Evolutionary conservation across 352 stramenopile genomes (phyloP).

Genomic region (Globisporangium cederbergense): DNA sequence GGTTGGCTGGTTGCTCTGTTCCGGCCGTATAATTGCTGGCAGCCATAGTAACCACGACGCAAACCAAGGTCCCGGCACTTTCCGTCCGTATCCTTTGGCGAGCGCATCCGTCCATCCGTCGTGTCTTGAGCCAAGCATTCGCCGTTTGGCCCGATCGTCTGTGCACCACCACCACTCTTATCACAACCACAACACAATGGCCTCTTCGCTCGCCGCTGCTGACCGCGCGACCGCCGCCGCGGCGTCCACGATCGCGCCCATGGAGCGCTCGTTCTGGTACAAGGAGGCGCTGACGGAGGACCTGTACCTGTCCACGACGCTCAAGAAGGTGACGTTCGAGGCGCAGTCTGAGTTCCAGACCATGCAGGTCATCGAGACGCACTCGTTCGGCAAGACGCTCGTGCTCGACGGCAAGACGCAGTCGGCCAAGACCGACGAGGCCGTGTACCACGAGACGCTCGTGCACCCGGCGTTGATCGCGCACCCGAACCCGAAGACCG

Average conservation of each 20-base stretch:
- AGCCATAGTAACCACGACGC: background rate
- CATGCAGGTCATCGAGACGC: slow-evolving; percentile 93
- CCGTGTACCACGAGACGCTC: slow-evolving; percentile 95
- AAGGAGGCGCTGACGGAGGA: slow-evolving; percentile 90
- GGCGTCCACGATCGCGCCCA: slow-evolving; percentile 37
- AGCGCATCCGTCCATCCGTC: background rate
- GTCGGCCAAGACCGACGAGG: slow-evolving; percentile 91
- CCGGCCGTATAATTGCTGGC: slow-evolving; percentile 6
- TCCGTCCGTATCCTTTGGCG: slow-evolving; percentile 4
- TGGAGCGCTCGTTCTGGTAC: slow-evolving; percentile 77
- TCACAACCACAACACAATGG: slow-evolving; percentile 5
- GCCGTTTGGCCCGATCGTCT: slow-evolving; percentile 1
- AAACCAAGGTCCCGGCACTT: background rate
- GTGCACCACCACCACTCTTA: background rate
- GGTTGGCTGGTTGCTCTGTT: background rate
- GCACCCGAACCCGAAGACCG: slow-evolving; percentile 82
- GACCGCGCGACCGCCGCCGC: slow-evolving; percentile 21
- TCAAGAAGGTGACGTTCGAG: slow-evolving; percentile 89
- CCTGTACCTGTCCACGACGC: slow-evolving; percentile 82
- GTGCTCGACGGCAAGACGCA: slow-evolving; percentile 96
- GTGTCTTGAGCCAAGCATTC: slow-evolving; percentile 8
- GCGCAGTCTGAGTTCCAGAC: slow-evolving; percentile 90
- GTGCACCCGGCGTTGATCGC: slow-evolving; percentile 92
- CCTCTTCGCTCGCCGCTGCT: slow-evolving; percentile 10
- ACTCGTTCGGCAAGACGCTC: slow-evolving; percentile 92